Percentiles rank a stretch among this genome's conserved stretches.
Conservation (phyloP, 331 rosid genomes). For the Rosa hybrid region DNA sequence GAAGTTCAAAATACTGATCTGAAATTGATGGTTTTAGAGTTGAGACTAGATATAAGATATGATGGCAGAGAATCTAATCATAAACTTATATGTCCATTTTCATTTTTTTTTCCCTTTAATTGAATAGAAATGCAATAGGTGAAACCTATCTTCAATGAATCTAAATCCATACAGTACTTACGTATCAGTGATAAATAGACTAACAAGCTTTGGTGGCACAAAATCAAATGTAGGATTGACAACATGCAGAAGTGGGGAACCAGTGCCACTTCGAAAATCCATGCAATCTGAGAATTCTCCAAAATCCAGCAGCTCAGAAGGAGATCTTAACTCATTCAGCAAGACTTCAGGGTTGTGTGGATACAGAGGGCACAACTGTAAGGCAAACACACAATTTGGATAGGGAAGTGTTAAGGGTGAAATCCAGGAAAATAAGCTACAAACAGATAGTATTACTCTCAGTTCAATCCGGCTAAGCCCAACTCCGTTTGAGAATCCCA, state of each 20-base stretch:
- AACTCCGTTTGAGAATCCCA: background rate
- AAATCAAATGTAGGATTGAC: conserved; percentile 90
- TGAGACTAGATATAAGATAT: background rate
- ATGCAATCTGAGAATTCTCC: conserved; percentile 96
- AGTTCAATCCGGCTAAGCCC: background rate
- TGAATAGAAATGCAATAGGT: background rate
- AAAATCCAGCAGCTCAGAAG: conserved; percentile 97
- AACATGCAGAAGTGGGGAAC: conserved; percentile 76
- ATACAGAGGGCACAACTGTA: conserved; percentile 90
- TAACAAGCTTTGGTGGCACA: conserved; percentile 87
- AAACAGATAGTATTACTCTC: background rate
- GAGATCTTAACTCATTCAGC: conserved; percentile 91
- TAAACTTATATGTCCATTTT: background rate
- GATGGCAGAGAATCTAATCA: background rate
- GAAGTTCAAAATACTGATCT: background rate
- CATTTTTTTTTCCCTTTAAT: background rate
- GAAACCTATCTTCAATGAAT: background rate
- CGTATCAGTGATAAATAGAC: conserved; percentile 93
- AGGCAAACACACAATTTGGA: conserved; percentile 25
- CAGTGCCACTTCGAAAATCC: conserved; percentile 74
- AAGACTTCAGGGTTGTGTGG: conserved; percentile 91
- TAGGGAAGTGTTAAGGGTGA: background rate
- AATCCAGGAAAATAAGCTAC: background rate
- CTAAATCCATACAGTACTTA: conserved; percentile 36
- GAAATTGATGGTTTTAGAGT: background rate